Evolutionary conservation across 768 basidiomycete genomes (phyloP).

Genomic region (Pholiota molesta): DNA sequence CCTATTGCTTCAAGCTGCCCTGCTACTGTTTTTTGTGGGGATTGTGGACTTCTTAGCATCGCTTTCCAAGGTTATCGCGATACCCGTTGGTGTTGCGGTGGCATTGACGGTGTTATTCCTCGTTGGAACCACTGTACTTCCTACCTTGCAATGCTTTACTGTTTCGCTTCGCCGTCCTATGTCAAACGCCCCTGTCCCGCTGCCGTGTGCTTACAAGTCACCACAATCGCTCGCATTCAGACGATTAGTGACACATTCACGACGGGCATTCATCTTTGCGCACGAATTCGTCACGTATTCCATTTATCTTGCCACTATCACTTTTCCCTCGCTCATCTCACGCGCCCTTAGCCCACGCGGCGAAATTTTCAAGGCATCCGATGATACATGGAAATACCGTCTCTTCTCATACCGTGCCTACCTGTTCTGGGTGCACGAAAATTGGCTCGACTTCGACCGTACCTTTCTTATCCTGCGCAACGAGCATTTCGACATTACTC

Average conservation of each 20-base stretch:
- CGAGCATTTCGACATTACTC: constrained; percentile 22
- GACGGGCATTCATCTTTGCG: not conserved
- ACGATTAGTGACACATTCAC: constrained; percentile 1
- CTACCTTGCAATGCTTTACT: constrained; percentile 5
- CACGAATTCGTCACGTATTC: not conserved
- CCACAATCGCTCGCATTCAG: constrained; percentile 7
- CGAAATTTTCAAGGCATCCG: not conserved
- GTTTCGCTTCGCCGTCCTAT: not conserved
- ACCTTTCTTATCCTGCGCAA: constrained; percentile 22
- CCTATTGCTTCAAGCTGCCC: constrained; percentile 15
- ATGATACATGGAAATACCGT: constrained; percentile 18
- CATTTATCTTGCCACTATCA: not conserved
- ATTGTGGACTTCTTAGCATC: not conserved
- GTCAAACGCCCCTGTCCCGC: not conserved
- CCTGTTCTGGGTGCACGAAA: constrained; percentile 17
- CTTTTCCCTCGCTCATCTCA: not conserved
- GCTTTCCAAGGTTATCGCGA: not conserved
- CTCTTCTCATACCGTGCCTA: constrained; percentile 19
- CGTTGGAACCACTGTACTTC: not conserved
- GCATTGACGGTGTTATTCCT: not conserved
- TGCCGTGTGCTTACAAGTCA: constrained; percentile 9
- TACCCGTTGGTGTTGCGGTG: not conserved
- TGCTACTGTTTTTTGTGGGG: not conserved
- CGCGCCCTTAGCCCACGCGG: not conserved
- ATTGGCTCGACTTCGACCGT: constrained; percentile 21